phyloP scores from a whole-genome alignment of 139 green algal genomes.

The Chlorella vulgaris region DNA sequence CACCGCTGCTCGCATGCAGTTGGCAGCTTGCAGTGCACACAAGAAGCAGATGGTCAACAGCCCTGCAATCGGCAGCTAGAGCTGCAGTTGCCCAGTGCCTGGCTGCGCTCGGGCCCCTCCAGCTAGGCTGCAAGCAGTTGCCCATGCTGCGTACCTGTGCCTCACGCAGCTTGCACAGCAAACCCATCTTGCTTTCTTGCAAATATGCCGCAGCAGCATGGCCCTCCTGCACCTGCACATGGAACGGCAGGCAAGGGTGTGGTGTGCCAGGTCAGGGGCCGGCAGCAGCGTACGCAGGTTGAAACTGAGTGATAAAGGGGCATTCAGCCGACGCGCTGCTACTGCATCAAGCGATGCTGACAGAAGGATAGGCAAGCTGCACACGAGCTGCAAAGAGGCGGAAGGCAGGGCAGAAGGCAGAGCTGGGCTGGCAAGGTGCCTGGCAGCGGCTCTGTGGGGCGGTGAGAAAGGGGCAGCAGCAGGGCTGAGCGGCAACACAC shows the following conservation, averaged over 20 bases:
- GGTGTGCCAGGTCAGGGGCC: not conserved
- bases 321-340: too few species aligned
- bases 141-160: not conserved
- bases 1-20: too few species aligned
- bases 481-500: not conserved
- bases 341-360: too few species aligned
- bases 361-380: too few species aligned
- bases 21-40: too few species aligned
- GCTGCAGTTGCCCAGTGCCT: too few species aligned
- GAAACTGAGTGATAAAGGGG: too few species aligned
- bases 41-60: not conserved
- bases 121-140: not conserved
- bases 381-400: not conserved
- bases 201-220: not conserved
- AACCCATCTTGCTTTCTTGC: not conserved
- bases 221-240: constrained; percentile 1
- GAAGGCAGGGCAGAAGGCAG: not conserved
- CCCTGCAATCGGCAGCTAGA: too few species aligned
- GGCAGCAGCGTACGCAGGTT: too few species aligned
- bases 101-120: not conserved
- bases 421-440: too few species aligned
- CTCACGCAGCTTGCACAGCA: constrained; percentile 17
- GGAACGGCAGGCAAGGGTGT: not conserved
- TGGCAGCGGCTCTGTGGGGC: not conserved
- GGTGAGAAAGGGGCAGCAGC: not conserved